These are phyloP conservation scores for Sporothrix euskadiensis DNA, from an alignment of 2,329 filamentous ascomycete genomes.

Conservation along the genomic window DNA sequence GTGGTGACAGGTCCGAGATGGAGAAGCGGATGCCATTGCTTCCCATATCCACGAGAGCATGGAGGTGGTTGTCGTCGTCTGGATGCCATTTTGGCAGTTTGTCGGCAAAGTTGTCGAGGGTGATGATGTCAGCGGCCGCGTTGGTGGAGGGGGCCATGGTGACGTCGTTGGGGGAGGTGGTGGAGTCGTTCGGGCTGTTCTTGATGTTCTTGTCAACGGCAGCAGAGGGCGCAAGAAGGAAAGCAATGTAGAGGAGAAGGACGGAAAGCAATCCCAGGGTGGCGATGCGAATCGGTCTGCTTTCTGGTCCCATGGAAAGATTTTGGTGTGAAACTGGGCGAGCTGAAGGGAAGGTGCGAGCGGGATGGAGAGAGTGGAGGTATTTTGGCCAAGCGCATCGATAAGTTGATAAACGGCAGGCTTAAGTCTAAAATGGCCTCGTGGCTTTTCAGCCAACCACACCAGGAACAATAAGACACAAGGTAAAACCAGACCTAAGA, in stretches of 20 bases:
- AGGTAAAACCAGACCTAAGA: not conserved
- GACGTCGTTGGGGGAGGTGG: constrained; percentile 30
- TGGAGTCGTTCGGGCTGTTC: constrained; percentile 30
- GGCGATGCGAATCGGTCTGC: not conserved
- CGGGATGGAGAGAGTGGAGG: not conserved
- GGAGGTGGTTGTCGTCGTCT: constrained; percentile 50
- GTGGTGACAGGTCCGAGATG: constrained; percentile 75
- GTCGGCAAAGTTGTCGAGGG: constrained; percentile 52
- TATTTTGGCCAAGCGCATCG: not conserved
- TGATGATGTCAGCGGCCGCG: constrained; percentile 45
- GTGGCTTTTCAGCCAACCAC: constrained; percentile 4
- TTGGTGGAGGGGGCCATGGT: constrained; percentile 24
- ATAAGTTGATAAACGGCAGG: not conserved
- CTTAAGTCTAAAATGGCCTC: not conserved
- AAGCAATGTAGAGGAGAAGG: constrained; percentile 10
- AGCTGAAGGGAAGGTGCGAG: not conserved
- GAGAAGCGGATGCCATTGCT: constrained; percentile 95
- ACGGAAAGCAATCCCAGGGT: not conserved
- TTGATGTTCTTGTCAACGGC: constrained; percentile 36
- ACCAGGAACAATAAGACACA: not conserved
- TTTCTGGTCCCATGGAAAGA: not conserved
- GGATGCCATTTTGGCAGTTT: constrained; percentile 54
- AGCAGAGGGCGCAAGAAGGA: not conserved
- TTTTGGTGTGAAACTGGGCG: not conserved
- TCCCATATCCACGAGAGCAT: constrained; percentile 62